Percentiles rank a stretch among this genome's conserved stretches.
phyloP scores from a whole-genome alignment of 768 basidiomycete genomes.

The Macrolepiota albuminosa region DNA sequence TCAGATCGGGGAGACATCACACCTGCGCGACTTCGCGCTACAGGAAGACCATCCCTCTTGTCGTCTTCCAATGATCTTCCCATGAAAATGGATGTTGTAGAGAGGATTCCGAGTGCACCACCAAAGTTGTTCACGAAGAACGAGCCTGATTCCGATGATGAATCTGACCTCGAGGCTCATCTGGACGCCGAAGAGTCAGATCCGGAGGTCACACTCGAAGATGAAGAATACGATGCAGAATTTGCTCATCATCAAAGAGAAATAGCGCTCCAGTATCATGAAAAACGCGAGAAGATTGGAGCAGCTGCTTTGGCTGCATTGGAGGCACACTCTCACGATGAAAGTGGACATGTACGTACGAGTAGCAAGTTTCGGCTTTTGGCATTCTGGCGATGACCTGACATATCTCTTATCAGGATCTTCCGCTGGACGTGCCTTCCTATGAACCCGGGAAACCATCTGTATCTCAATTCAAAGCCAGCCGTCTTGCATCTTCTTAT shows the following conservation, averaged over 20 bases:
- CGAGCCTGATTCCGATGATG: conserved; percentile 63
- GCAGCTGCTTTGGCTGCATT: conserved; percentile 48
- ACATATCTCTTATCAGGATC: conserved; percentile 26
- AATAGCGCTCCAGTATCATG: conserved; percentile 66
- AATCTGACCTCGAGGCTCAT: conserved; percentile 41
- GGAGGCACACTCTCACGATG: conserved; percentile 39
- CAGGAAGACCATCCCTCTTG: conserved; percentile 31
- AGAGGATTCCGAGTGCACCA: conserved; percentile 42
- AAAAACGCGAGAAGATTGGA: conserved; percentile 54
- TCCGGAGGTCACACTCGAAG: conserved; percentile 33
- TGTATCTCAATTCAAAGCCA: conserved; percentile 65
- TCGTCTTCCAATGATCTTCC: conserved; percentile 36
- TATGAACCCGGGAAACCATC: conserved; percentile 39
- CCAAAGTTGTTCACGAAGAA: conserved; percentile 15
- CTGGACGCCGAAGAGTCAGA: conserved; percentile 16
- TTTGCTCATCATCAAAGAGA: conserved; percentile 68
- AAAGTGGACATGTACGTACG: conserved; percentile 44
- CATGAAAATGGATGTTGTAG: conserved; percentile 69
- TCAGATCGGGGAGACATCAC: conserved; percentile 53
- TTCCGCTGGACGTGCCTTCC: conserved; percentile 37
- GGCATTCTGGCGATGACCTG: not conserved
- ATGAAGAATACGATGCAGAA: conserved; percentile 56
- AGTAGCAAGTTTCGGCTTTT: conserved; percentile 19
- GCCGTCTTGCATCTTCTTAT: conserved; percentile 46
- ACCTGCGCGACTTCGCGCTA: conserved; percentile 41